Evolutionary conservation across 1,284 basidiomycete genomes (phyloP).

Genomic region (Trichosporon inkin): DNA sequence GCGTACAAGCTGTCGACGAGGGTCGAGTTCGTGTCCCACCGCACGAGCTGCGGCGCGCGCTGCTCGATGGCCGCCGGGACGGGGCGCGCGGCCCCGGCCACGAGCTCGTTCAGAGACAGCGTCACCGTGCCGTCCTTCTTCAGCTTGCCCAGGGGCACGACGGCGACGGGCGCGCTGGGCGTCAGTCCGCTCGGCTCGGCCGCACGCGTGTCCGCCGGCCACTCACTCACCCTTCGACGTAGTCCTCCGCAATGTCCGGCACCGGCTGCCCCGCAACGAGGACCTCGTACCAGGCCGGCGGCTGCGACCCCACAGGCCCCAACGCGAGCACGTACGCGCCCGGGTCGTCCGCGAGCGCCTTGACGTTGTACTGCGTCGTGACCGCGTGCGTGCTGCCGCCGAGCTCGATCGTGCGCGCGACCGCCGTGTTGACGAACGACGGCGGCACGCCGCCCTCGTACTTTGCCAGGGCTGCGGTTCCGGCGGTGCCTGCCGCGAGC

Average conservation of each 20-base stretch:
- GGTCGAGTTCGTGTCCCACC: conserved; percentile 65
- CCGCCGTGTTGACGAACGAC: conserved; percentile 75
- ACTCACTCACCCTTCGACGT: conserved; percentile 29
- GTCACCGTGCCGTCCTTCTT: conserved; percentile 61
- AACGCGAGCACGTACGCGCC: conserved; percentile 68
- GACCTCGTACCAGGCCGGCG: conserved; percentile 73
- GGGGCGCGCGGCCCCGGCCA: conserved; percentile 69
- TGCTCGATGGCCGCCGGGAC: conserved; percentile 71
- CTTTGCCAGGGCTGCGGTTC: conserved; percentile 8
- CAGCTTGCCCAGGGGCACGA: conserved; percentile 34
- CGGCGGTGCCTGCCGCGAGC: too few species aligned
- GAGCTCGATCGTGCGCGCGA: conserved; percentile 80
- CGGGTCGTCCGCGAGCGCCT: conserved; percentile 61
- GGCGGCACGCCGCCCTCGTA: conserved; percentile 24
- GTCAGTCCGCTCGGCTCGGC: too few species aligned
- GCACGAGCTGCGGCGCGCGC: conserved; percentile 71
- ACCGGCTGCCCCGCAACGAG: conserved; percentile 57
- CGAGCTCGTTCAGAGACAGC: conserved; percentile 68
- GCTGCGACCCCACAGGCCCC: conserved; percentile 59
- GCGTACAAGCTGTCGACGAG: conserved; percentile 73
- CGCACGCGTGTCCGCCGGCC: too few species aligned
- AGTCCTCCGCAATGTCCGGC: conserved; percentile 49
- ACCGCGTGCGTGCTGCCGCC: conserved; percentile 78
- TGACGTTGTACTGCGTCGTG: conserved; percentile 80
- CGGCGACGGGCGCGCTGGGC: conserved; percentile 36